Evolutionary conservation across 2,329 filamentous ascomycete genomes (phyloP).

Genomic region (Polytolypa hystricis): DNA sequence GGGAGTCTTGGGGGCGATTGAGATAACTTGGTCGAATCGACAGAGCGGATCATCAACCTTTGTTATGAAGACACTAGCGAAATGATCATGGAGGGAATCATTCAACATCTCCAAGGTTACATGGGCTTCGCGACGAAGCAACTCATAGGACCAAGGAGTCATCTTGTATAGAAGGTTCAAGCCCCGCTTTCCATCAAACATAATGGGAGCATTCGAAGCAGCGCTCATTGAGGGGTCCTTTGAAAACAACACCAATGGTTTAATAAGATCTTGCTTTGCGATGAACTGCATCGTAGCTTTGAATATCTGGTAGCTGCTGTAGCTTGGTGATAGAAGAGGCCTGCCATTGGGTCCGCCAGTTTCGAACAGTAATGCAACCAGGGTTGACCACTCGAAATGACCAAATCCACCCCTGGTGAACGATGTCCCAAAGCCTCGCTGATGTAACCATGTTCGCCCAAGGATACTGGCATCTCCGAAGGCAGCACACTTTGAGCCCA

Average conservation of each 20-base stretch:
- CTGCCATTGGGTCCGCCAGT: slow-evolving; percentile 62
- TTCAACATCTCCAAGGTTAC: slow-evolving; percentile 65
- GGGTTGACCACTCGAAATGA: slow-evolving; percentile 77
- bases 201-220: slow-evolving; percentile 48
- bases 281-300: slow-evolving; percentile 88
- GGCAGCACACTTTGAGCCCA: slow-evolving; percentile 56
- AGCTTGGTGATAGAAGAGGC: slow-evolving; percentile 62
- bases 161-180: slow-evolving; percentile 88
- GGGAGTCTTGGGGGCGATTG: slow-evolving; percentile 21
- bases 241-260: slow-evolving; percentile 43
- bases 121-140: slow-evolving; percentile 63
- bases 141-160: slow-evolving; percentile 67
- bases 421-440: slow-evolving; percentile 65
- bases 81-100: slow-evolving; percentile 64
- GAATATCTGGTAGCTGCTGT: slow-evolving; percentile 88
- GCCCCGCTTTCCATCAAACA: slow-evolving; percentile 65
- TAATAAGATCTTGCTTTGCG: slow-evolving; percentile 61
- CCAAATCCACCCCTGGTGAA: slow-evolving; percentile 77
- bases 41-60: slow-evolving; percentile 41
- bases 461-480: slow-evolving; percentile 79
- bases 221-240: slow-evolving; percentile 18
- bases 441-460: slow-evolving; percentile 78
- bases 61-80: slow-evolving; percentile 71
- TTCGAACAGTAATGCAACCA: slow-evolving; percentile 69
- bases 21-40: slow-evolving; percentile 44